Conservation (phyloP, 2,329 filamentous ascomycete genomes). For the Exophiala xenobiotica region DNA sequence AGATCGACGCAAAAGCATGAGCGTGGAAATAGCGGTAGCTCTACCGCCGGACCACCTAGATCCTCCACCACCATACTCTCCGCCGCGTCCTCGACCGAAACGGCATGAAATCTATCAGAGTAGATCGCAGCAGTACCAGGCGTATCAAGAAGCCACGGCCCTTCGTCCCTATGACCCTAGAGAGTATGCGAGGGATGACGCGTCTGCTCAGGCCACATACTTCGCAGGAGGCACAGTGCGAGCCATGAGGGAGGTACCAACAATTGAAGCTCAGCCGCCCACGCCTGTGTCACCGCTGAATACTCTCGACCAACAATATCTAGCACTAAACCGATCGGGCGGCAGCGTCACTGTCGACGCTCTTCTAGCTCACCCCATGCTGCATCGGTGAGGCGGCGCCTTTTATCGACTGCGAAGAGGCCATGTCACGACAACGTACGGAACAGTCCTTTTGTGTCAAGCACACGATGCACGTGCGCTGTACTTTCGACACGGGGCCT, state of each 20-base stretch:
- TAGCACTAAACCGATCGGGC: slow-evolving; percentile 7
- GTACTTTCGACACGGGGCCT: too few species aligned
- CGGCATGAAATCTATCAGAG: not conserved
- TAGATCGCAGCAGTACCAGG: not conserved
- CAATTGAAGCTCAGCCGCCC: slow-evolving; percentile 10
- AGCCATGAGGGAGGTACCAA: slow-evolving; percentile 4
- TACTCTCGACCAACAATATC: slow-evolving; percentile 15
- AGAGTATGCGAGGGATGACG: not conserved
- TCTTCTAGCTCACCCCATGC: slow-evolving; percentile 15
- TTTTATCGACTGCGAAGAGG: too few species aligned
- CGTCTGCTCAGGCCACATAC: not conserved
- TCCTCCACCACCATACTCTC: slow-evolving; percentile 23
- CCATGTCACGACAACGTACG: too few species aligned
- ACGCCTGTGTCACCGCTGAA: slow-evolving; percentile 22
- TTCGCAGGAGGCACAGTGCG: not conserved
- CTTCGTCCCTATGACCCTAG: slow-evolving; percentile 8
- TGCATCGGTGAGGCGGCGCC: slow-evolving; percentile 11
- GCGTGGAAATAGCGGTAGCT: slow-evolving; percentile 21
- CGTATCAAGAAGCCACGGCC: not conserved
- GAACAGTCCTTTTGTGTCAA: not conserved
- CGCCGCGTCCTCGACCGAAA: not conserved
- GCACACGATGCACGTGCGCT: not conserved
- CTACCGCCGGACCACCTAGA: slow-evolving; percentile 23
- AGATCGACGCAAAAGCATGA: slow-evolving; percentile 9
- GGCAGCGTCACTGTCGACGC: slow-evolving; percentile 10